phyloP scores from a whole-genome alignment of 345 rosid species.

The Punica granatum region DNA sequence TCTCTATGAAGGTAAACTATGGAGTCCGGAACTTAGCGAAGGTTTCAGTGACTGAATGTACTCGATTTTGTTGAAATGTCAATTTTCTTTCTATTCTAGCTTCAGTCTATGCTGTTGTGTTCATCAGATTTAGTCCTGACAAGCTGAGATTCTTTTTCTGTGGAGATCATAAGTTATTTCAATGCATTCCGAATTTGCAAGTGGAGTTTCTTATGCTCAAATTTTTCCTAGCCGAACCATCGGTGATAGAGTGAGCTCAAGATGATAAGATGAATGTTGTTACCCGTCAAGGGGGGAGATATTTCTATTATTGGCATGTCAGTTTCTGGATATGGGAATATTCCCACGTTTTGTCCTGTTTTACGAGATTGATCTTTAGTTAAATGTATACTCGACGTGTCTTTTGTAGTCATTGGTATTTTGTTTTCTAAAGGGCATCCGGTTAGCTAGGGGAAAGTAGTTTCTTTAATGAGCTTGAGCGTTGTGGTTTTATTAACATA shows the following conservation, averaged over 20 bases:
- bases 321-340: not conserved
- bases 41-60: not conserved
- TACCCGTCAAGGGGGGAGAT: not conserved
- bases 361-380: not conserved
- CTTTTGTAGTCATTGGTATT: not conserved
- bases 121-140: not conserved
- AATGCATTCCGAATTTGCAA: not conserved
- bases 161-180: not conserved
- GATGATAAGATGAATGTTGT: not conserved
- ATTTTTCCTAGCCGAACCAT: not conserved
- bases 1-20: slow-evolving; percentile 43
- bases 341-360: not conserved
- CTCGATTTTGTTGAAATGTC: not conserved
- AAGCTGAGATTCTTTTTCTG: not conserved
- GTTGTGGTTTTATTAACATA: not conserved
- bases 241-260: not conserved
- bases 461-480: not conserved
- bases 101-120: not conserved
- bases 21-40: not conserved
- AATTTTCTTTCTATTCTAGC: not conserved
- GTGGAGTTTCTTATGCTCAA: not conserved
- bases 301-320: not conserved
- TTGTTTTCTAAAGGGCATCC: not conserved
- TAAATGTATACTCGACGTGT: no score
- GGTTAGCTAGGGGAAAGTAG: not conserved